Evolutionary conservation across 805 yeast genomes (phyloP), one percentile per base, ranked within the genome.

Genomic region (Blastobotrys peoriensis): DNA sequence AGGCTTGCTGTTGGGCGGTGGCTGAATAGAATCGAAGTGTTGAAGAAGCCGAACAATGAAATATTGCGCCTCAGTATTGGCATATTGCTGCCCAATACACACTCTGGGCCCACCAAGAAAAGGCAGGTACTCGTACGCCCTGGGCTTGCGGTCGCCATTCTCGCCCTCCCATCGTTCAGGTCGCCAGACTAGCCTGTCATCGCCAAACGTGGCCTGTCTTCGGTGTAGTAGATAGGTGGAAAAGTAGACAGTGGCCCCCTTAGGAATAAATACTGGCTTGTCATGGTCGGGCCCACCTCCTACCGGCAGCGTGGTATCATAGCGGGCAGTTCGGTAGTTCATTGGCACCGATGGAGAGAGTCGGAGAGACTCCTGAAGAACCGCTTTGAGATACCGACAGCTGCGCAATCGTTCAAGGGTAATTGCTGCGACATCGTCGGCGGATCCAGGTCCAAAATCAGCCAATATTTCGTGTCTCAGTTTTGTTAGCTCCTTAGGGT

Each of bases 31-130:
- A 20, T 58, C 54, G 48, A 59, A 66, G 38, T 49, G 51, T 49
- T 64, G 68, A 8, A 60, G 54, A 33, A 72, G 54, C 48, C 75
- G 64, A 4, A 63, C 66, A 20, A 73, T 49, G 1, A 68, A 61
- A 47, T 70, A 68, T 4, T 69, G 58, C 5, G 73, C 68, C 53
- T 72, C 75, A 16, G 75, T 70, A 30, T 71, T 64, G 5, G 76
- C 77, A 61, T 71, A 71, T 54, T 72, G 76, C 56, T 72, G 77
- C 19, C 76, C 77, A 43, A 71, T 57, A 51, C 76, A 72, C 41
- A 72, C 69, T 45, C 77, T 59, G 18, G 76, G 76, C 8, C 77
- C 77, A 25, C 76, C 17, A 8, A 33, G 18, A 13, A 33, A 16
- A 6, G 36, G 17, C 6, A 16, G 15, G 9, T 33, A 16, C 9